Conservation (phyloP, 257 asterid genomes). For the Nicotiana paniculata region DNA sequence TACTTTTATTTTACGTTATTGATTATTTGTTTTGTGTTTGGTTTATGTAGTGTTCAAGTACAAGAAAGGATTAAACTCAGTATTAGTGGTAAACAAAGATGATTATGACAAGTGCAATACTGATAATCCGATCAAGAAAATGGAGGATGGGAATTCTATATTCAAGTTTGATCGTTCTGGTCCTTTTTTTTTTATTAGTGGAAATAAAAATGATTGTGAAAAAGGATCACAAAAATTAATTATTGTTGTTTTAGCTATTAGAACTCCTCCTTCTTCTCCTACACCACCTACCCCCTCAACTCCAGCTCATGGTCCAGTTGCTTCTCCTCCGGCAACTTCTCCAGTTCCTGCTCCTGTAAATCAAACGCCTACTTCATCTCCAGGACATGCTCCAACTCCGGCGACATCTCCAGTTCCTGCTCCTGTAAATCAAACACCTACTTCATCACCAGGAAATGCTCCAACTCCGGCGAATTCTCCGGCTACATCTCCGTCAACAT, state of each 20-base stretch:
- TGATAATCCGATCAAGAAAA: slow-evolving; percentile 22
- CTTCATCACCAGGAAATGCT: background rate
- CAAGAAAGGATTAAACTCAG: slow-evolving; percentile 40
- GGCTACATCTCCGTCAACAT: background rate
- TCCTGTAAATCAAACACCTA: background rate
- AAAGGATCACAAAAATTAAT: slow-evolving; percentile 41
- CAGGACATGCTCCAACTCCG: background rate
- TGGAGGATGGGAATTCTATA: slow-evolving; percentile 43
- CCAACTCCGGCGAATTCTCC: slow-evolving; percentile 6
- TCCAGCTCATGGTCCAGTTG: background rate
- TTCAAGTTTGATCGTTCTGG: slow-evolving; percentile 51
- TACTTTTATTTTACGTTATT: too few relatives aligned
- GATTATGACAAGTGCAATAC: slow-evolving; percentile 45
- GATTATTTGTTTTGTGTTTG: background rate
- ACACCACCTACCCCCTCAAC: slow-evolving; percentile 10
- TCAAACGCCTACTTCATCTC: slow-evolving; percentile 8
- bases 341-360: background rate
- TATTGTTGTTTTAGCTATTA: slow-evolving; percentile 40
- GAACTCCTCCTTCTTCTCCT: slow-evolving; percentile 11
- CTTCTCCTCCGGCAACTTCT: slow-evolving; percentile 1
- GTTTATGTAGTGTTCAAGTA: slow-evolving; percentile 45
- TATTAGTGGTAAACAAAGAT: slow-evolving; percentile 41
- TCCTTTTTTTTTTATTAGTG: slow-evolving; percentile 54
- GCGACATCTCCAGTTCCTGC: background rate
- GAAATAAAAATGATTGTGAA: slow-evolving; percentile 39